phyloP scores from a whole-genome alignment of 495 filamentous ascomycete species.

The Xylaria bambusicola region DNA sequence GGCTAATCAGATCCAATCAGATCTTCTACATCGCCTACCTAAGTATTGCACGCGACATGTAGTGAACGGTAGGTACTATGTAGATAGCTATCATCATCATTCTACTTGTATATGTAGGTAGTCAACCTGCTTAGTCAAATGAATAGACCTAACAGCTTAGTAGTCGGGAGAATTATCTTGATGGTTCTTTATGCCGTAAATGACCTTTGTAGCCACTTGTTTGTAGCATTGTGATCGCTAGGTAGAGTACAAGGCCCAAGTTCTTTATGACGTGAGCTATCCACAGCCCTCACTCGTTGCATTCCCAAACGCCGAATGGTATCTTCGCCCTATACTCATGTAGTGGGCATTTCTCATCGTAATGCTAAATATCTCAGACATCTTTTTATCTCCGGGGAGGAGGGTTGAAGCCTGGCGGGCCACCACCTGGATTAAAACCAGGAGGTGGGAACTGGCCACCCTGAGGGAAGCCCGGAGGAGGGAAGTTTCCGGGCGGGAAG shows the following conservation, averaged over 20 bases:
- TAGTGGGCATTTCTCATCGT: constrained; percentile 19
- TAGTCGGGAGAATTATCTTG: neutral
- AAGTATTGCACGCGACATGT: constrained; percentile 9
- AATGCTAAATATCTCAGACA: constrained; percentile 19
- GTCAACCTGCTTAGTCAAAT: neutral
- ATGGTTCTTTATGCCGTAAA: neutral
- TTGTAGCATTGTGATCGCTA: constrained; percentile 8
- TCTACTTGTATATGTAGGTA: too few relatives aligned
- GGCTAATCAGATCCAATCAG: constrained; percentile 11
- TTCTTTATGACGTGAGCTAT: constrained; percentile 16
- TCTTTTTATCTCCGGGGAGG: constrained; percentile 64
- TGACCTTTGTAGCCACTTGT: neutral
- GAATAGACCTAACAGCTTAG: neutral
- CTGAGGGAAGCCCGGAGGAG: constrained; percentile 50
- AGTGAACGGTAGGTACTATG: neutral
- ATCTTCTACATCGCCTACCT: neutral
- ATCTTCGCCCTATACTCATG: constrained; percentile 25
- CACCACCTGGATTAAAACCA: constrained; percentile 63
- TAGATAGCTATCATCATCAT: too few relatives aligned
- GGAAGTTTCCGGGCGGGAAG: constrained; percentile 58
- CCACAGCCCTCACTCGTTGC: constrained; percentile 16
- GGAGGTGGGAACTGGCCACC: constrained; percentile 69
- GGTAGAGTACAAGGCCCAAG: constrained; percentile 8
- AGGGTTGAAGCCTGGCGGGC: constrained; percentile 67
- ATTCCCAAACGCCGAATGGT: constrained; percentile 39